phyloP scores from a whole-genome alignment of 257 asterid genomes.

The Fraxinus excelsior region DNA sequence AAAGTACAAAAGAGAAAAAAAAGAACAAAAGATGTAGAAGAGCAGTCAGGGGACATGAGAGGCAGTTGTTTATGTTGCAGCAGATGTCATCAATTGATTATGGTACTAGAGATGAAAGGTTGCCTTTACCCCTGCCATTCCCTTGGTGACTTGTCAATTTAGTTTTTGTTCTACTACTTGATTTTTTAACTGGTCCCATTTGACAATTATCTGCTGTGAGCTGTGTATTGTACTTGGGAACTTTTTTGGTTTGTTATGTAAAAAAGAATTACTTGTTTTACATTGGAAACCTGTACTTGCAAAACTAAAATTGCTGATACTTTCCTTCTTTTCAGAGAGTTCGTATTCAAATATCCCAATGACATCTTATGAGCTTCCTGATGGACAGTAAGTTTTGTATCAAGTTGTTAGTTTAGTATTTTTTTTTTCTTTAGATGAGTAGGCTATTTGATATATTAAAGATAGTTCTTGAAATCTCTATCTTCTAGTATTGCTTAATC shows the following conservation, averaged over 20 bases:
- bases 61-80: not conserved
- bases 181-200: constrained; percentile 1
- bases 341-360: constrained; percentile 97
- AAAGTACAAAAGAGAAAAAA: too few relatives aligned
- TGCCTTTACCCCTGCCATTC: not conserved
- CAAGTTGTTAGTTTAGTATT: constrained; percentile 3
- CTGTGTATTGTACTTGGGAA: not conserved
- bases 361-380: constrained; percentile 98
- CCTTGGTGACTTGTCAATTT: constrained; percentile 7
- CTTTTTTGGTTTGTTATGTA: not conserved
- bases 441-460: not conserved
- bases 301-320: constrained; percentile 28
- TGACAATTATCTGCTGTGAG: not conserved
- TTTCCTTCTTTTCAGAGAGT: constrained; percentile 54
- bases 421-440: not conserved
- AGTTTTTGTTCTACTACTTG: not conserved
- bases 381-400: constrained; percentile 85
- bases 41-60: not conserved
- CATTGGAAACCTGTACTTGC: constrained; percentile 11
- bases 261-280: not conserved
- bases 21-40: too few relatives aligned
- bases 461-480: not conserved
- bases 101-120: not conserved
- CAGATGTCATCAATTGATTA: constrained; percentile 12
- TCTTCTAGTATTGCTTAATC: constrained; percentile 10